A percentile compares a stretch with the other conserved stretches of the same genome.
These are phyloP conservation scores for Carex littledalei DNA, from an alignment of 176 grass and related monocot genomes.

Conservation along the genomic window DNA sequence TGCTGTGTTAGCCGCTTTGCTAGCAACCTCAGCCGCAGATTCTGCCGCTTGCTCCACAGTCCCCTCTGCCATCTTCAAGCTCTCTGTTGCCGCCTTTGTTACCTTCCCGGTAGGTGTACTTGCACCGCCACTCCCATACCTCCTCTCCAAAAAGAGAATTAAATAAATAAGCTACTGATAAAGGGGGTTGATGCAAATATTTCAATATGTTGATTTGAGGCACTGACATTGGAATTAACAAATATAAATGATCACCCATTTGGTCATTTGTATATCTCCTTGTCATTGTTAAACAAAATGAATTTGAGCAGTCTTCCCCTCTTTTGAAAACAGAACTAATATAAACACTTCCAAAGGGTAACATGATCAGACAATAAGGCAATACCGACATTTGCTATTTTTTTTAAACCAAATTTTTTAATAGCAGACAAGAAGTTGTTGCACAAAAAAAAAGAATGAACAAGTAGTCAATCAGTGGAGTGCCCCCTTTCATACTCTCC, in stretches of 20 bases:
- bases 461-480: neutral
- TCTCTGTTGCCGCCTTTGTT: conserved; percentile 33
- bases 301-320: neutral
- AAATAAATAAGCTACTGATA: neutral
- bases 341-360: neutral
- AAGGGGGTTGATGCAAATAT: neutral
- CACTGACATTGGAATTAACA: neutral
- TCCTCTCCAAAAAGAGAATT: neutral
- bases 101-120: conserved; percentile 5
- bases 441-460: neutral
- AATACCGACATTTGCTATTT: neutral
- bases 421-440: neutral
- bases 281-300: neutral
- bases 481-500: neutral
- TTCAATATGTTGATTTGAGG: no score
- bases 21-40: conserved; percentile 45
- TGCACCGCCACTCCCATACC: neutral
- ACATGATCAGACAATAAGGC: neutral
- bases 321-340: neutral
- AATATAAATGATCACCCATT: neutral
- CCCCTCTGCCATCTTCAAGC: conserved; percentile 48
- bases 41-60: conserved; percentile 38
- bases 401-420: no score
- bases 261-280: neutral
- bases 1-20: conserved; percentile 34